Evolutionary conservation across 2,329 filamentous ascomycete species (phyloP).

Genomic region (Diaporthe aspalathi): DNA sequence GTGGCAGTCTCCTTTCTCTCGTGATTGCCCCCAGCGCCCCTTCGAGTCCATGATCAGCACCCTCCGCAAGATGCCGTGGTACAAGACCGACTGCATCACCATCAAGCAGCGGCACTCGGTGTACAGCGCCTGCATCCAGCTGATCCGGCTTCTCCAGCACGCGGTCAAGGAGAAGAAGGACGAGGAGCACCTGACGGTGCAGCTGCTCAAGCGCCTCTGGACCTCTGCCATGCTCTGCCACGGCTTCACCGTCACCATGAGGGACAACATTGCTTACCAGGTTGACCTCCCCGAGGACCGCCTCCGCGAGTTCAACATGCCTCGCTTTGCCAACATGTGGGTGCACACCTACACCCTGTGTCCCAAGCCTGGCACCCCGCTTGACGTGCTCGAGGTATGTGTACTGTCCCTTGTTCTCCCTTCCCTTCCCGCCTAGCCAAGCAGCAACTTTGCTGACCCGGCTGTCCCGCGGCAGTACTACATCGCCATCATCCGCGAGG

Average conservation of each 20-base stretch:
- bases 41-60: conserved; percentile 75
- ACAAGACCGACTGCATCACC: conserved; percentile 66
- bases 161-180: conserved; percentile 55
- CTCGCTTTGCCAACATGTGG: conserved; percentile 62
- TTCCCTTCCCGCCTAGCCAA: no score
- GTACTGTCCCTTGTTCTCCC: not conserved
- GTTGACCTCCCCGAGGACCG: conserved; percentile 51
- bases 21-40: conserved; percentile 71
- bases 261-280: conserved; percentile 66
- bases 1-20: conserved; percentile 67
- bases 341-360: conserved; percentile 63
- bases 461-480: conserved; percentile 61
- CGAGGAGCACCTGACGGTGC: conserved; percentile 59
- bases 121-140: conserved; percentile 61
- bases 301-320: conserved; percentile 57
- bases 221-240: conserved; percentile 66
- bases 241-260: conserved; percentile 71
- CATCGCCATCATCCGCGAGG: conserved; percentile 65
- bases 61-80: conserved; percentile 72
- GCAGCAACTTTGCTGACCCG: not conserved
- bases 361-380: conserved; percentile 59
- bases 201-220: conserved; percentile 65
- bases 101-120: conserved; percentile 66
- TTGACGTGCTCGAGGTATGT: conserved; percentile 67
- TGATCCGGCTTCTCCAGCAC: conserved; percentile 59